Evolutionary conservation across 352 stramenopile species (phyloP), one percentile per base, ranked within the genome.

Genomic region (Phytophthora macrochlamydospora): DNA sequence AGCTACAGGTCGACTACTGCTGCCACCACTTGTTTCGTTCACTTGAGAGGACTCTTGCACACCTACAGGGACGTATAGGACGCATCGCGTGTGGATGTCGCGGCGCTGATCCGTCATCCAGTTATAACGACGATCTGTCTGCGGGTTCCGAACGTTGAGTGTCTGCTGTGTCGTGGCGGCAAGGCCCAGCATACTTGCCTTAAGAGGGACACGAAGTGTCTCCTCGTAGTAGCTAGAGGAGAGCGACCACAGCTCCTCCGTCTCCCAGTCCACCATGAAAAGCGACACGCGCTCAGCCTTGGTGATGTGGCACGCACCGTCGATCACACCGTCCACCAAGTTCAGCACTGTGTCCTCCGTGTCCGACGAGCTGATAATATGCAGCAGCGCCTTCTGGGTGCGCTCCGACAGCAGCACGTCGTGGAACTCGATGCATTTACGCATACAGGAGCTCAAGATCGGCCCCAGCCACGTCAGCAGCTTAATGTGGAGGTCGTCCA

Each of bases 211-310:
- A 7, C 87, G 83, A 46, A 91, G 67, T 4, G 78, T 90, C 40
- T 92, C 78, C 9, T 89, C 82, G 44, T 82, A 84, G 54, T 90
- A 90, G 24, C 83, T 92, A 2, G 85, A 90, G 40, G 85, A 90
- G 14, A 95, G 63, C 2, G 87, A 89, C 87, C 87, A 95, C 7
- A 93, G 76, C 54, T 95, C 85, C 28, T 93, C 73, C 1, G 82
- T 90, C 42, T 93, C 82, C 85, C 85, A 95, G 64, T 95, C 85
- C 24, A 95, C 73, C 76, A 95, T 90, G 61, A 93, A 95, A 24
- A 95, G 59, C 50, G 85, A 84, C 11, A 94, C 65, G 18, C 81
- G 78, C 37, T 94, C 85, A 29, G 85, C 85, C 57, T 90, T 90
- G 2, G 87, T 92, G 67, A 95, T 95, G 60, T 95, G 87, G 13